A percentile compares a stretch with the other conserved stretches of the same genome.
Conservation (phyloP, 176 grass and related monocot species). For the bread wheat (Triticum aestivum) region IWGSC_CS_RefSeq_v2.1 NC_057800.1:102758297-102758796, state of each 20-base stretch:
- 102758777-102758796: conserved; percentile 38
- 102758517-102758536: background rate
- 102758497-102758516: background rate
- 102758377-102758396: background rate
- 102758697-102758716: too few relatives aligned
- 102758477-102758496: conserved; percentile 15
- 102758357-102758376: background rate
- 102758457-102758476: conserved; percentile 9
- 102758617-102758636: background rate
- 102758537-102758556: background rate
- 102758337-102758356: background rate
- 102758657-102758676: conserved; percentile 22
- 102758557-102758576: background rate
- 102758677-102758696: too few relatives aligned
- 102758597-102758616: background rate
- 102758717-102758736: conserved; percentile 3
- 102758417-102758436: conserved; percentile 15
- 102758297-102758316: background rate
- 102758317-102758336: background rate
- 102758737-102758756: background rate
- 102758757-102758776: conserved; percentile 24
- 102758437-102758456: conserved; percentile 3
- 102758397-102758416: background rate
- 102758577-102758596: conserved; percentile 2
- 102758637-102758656: background rate